phyloP scores from a whole-genome alignment of 805 yeast genomes.

The Teunomyces funiuensis region DNA sequence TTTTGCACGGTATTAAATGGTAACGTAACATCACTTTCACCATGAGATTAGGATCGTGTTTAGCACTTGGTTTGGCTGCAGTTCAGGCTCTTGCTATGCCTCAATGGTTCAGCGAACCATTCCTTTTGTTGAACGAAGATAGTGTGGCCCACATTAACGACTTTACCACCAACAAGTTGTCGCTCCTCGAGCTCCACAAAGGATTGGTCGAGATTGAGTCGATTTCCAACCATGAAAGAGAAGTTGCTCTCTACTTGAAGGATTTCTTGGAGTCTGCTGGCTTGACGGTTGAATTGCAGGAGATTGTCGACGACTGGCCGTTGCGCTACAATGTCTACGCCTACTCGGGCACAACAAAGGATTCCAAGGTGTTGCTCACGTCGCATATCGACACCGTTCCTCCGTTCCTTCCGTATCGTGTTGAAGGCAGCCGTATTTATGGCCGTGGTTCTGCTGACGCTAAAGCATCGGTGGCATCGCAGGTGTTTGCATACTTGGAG shows the following conservation, averaged over 20 bases:
- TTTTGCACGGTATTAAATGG: no score
- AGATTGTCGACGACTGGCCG: slow-evolving; percentile 23
- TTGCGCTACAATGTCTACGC: slow-evolving; percentile 56
- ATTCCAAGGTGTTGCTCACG: slow-evolving; percentile 52
- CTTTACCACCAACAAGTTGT: slow-evolving; percentile 11
- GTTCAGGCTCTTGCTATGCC: not conserved
- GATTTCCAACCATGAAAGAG: slow-evolving; percentile 23
- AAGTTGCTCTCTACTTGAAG: slow-evolving; percentile 40
- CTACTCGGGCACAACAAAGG: slow-evolving; percentile 44
- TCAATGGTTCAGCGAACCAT: not conserved
- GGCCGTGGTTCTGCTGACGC: slow-evolving; percentile 75
- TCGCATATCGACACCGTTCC: slow-evolving; percentile 77
- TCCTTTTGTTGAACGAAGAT: not conserved
- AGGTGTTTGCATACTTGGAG: slow-evolving; percentile 53
- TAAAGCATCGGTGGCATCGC: slow-evolving; percentile 68
- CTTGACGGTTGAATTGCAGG: slow-evolving; percentile 51
- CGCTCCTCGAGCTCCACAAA: slow-evolving; percentile 26
- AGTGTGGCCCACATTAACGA: slow-evolving; percentile 9
- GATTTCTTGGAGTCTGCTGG: slow-evolving; percentile 42
- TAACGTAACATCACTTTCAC: no score
- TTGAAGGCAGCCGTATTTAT: slow-evolving; percentile 49
- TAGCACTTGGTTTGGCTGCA: not conserved
- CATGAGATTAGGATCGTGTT: not conserved
- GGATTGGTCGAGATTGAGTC: slow-evolving; percentile 25
- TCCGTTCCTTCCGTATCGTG: slow-evolving; percentile 54